Evolutionary conservation across 2,329 filamentous ascomycete species (phyloP), one percentile per base, ranked within the genome.

Genomic region (Penicillium rolfsii): DNA sequence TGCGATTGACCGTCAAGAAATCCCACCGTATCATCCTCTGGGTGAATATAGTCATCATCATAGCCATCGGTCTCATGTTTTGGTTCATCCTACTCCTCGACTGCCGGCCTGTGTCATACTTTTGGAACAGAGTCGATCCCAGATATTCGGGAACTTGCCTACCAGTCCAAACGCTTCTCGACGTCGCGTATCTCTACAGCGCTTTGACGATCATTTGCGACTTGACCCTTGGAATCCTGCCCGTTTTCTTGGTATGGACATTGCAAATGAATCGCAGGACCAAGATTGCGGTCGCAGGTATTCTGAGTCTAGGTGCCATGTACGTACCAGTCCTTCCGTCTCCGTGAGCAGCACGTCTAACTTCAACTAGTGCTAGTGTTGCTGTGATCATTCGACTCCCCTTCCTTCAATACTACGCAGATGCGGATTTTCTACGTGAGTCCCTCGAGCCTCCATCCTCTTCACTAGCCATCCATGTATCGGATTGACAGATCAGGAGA

Each of bases 241-340:
- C 84, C 0, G 78, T 83, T 8, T 82, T 83, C 60, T 74, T 89
- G 3, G 78, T 88, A 1, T 84, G 50, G 80, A 76, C 30, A 74
- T 83, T 35, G 16, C 80, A 84, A 54, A 84, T 87, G 78, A 80
- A 80, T 55, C 67, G 60, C 8, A 78, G 75, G 56, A 81, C 79
- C 3, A 87, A 85, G 66, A 22, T 82, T 4, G 77, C 82, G 2
- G 74, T 86, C 9, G 79, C 79, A 12, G 75, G 77, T 2, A 77
- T 87, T 24, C 75, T 87, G 30, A 77, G 77, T 1, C 78, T 87
- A 70, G 86, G 83, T 19, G 83, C 83, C 56, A 76, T 79, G 69
- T 71, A 59, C 3, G 67, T 66, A 19, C 49, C 1, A 19, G 2
- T 14, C 24, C 26, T 45, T 22, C 28, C 26, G 3, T 5, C 14